Evolutionary conservation across 805 yeast genomes (phyloP), one percentile per base, ranked within the genome.

Genomic region (Pachysolen tannophilus): DNA sequence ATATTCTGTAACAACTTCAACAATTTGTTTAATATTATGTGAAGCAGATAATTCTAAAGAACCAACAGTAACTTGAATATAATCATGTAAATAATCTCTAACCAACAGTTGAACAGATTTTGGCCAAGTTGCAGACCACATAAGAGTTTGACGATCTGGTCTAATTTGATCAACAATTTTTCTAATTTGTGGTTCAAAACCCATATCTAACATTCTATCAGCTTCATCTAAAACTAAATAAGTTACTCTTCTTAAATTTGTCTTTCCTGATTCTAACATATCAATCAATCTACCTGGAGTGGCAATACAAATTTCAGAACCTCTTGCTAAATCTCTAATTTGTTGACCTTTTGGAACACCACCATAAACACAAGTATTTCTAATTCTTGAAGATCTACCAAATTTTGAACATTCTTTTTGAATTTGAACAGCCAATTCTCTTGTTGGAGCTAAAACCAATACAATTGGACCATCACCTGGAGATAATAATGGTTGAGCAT

Each of bases 101-200:
- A 97, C 94, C 56, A 92, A 72, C 48, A 78, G 72, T 71, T 90
- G 94, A 45, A 92, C 97, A 63, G 86, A 94, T 74, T 88, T 90
- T 53, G 98, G 98, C 98, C 98, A 92, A 38, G 98, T 92, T 49
- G 98, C 98, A 43, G 97, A 90, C 97, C 97, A 92, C 97, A 92
- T 86, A 52, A 90, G 73, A 42, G 98, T 92, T 70, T 92, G 98
- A 73, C 97, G 87, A 63, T 92, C 98, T 43, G 98, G 98, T 71
- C 98, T 84, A 60, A 92, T 92, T 73, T 90, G 97, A 44, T 61
- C 66, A 48, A 92, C 90, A 63, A 92, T 92, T 68, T 90, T 90
- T 74, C 98, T 81, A 63, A 92, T 92, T 75, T 90, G 97, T 49
- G 97, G 97, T 72, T 92, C 98, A 63, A 92, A 92, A 62, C 98